These are phyloP conservation scores for Aspergillus caelatus DNA, from an alignment of 2,329 filamentous ascomycete species.

Conservation along the genomic window DNA sequence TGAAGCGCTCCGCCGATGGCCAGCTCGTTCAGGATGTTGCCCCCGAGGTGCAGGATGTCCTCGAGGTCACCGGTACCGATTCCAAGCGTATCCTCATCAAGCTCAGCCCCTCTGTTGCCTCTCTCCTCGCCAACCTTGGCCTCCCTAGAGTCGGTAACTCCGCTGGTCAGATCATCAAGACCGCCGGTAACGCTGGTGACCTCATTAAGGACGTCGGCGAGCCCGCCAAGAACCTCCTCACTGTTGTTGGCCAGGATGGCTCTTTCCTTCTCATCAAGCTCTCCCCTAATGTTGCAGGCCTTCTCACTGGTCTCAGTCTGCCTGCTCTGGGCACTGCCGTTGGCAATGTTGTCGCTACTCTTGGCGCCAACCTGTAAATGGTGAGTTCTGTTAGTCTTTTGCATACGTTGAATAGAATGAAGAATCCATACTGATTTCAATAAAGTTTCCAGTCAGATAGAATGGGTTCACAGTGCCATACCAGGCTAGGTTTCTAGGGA, in stretches of 20 bases:
- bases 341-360: slow-evolving; percentile 28
- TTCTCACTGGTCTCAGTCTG: slow-evolving; percentile 29
- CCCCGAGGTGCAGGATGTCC: slow-evolving; percentile 27
- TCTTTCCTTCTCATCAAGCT: slow-evolving; percentile 27
- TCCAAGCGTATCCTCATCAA: slow-evolving; percentile 34
- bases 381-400: not conserved
- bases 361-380: slow-evolving; percentile 18
- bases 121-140: slow-evolving; percentile 32
- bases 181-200: slow-evolving; percentile 29
- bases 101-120: slow-evolving; percentile 33
- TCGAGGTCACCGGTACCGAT: slow-evolving; percentile 34
- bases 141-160: slow-evolving; percentile 30
- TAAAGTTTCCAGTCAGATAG: not conserved
- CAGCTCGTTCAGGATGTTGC: slow-evolving; percentile 31
- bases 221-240: slow-evolving; percentile 23
- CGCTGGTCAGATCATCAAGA: slow-evolving; percentile 30
- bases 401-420: not conserved
- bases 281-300: slow-evolving; percentile 22
- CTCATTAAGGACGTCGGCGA: slow-evolving; percentile 28
- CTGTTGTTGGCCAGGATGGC: slow-evolving; percentile 23
- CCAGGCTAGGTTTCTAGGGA: not conserved
- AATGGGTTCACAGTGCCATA: not conserved
- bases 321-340: slow-evolving; percentile 30
- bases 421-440: not conserved
- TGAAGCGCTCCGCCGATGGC: slow-evolving; percentile 31